Evolutionary conservation across 164 flowering plant genomes (phyloP), one percentile per base, ranked within the genome.

Genomic region (Aristolochia fimbriata): DNA sequence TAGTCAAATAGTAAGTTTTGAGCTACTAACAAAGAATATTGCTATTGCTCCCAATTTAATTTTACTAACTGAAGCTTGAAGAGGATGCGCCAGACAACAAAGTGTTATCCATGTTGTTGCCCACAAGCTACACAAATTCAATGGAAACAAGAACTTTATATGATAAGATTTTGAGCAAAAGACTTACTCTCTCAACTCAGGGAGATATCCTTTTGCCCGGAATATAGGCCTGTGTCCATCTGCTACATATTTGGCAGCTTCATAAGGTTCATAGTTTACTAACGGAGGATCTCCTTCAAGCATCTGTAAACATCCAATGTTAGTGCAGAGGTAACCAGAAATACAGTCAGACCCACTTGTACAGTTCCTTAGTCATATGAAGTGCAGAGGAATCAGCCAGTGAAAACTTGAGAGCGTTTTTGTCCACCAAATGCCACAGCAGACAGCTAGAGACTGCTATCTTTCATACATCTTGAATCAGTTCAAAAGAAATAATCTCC

Each of bases 401-500:
- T 37, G 43, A 37, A 37, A 37, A 37, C 43, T 37, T 1, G 43
- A 37, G 43, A 37, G 9, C 8, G n/a, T 37, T 3, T 37, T 10
- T 6, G 43, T 69, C 14, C 25, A 11, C 5, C 46, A 43, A 16
- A 51, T 12, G 21, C 16, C 5, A 23, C 15, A 49, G 25, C 41
- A 33, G 58, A 15, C 11, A 47, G 22, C 48, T 47, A 63, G n/a
- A 11, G 15, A 43, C 31, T 19, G 54, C 50, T 22, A 37, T 1
- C 43, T 37, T 10, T 6, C 12, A 37, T 37, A 10, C 30, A 27
- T 27, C 30, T 27, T 27, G 30, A 27, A 5, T 27, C 62, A 47
- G 74, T 85, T 94, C 99, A 94, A 91, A 41, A 91, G 97, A 55
- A 94, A 94, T n/a, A n/a, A n/a, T n/a, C n/a, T n/a, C 96, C 73